A percentile compares a stretch with the other conserved stretches of the same genome.
Evolutionary conservation across 371 early-diverging fungal genomes (phyloP).

Genomic region (Syncephalastrum monosporum): DNA sequence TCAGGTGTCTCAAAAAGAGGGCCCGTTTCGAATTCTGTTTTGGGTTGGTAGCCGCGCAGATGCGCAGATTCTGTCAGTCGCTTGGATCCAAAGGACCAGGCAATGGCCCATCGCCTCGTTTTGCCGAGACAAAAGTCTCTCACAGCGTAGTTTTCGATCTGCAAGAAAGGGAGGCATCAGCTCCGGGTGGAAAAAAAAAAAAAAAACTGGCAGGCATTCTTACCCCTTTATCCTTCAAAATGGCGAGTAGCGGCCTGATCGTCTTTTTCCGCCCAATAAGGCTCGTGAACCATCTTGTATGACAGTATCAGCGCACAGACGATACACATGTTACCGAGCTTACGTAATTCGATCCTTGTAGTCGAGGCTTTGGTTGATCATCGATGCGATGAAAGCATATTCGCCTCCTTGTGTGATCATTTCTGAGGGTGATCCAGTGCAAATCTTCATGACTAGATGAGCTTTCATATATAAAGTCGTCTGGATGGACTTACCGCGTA

Average conservation of each 20-base stretch:
- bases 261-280: constrained; percentile 60
- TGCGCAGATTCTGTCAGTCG: constrained; percentile 8
- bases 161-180: neutral
- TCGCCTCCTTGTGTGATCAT: constrained; percentile 74
- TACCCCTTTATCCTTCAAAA: constrained; percentile 36
- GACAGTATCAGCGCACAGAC: neutral
- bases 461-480: no score
- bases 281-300: constrained; percentile 62
- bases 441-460: constrained; percentile 30
- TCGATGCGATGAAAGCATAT: constrained; percentile 51
- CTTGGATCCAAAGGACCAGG: constrained; percentile 56
- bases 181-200: no score
- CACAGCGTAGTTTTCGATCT: constrained; percentile 45
- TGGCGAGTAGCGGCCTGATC: constrained; percentile 32
- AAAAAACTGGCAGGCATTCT: neutral
- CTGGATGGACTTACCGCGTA: constrained; percentile 32
- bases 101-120: constrained; percentile 67
- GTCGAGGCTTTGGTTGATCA: constrained; percentile 57
- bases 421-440: constrained; percentile 57
- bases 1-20: no score
- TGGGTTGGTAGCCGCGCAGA: constrained; percentile 23
- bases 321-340: neutral
- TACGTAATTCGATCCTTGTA: constrained; percentile 33
- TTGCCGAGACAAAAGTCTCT: constrained; percentile 58
- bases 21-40: constrained; percentile 22